Evolutionary conservation across 2,329 filamentous ascomycete genomes (phyloP).

Genomic region (Aschersonia sp.): DNA sequence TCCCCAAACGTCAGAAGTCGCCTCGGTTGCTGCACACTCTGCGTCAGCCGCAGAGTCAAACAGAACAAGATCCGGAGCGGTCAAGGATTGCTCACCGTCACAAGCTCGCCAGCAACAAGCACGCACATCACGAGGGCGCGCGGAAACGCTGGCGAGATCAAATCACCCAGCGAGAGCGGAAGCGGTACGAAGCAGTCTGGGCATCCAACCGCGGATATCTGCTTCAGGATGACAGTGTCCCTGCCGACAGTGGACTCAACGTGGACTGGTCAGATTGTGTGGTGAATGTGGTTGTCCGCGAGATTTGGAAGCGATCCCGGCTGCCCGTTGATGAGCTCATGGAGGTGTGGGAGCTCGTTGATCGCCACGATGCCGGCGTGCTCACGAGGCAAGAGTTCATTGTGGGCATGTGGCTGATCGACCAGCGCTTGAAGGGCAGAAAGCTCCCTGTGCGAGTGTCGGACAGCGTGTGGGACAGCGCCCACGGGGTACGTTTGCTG

Average conservation of each 20-base stretch:
- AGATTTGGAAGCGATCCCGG: slow-evolving; percentile 61
- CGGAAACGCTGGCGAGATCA: slow-evolving; percentile 64
- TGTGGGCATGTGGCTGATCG: slow-evolving; percentile 69
- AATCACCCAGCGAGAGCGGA: slow-evolving; percentile 57
- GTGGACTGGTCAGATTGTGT: slow-evolving; percentile 34
- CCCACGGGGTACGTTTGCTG: slow-evolving; percentile 27
- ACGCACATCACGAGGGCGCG: slow-evolving; percentile 63
- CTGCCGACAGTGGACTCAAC: slow-evolving; percentile 4
- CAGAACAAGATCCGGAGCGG: slow-evolving; percentile 39
- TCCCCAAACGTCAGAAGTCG: slow-evolving; percentile 28
- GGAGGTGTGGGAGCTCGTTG: slow-evolving; percentile 66
- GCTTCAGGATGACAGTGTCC: slow-evolving; percentile 13
- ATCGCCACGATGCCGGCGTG: slow-evolving; percentile 36
- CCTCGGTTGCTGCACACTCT: slow-evolving; percentile 51
- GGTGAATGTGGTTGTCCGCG: slow-evolving; percentile 51
- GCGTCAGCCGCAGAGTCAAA: slow-evolving; percentile 35
- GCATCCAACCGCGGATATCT: slow-evolving; percentile 60
- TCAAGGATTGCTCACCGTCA: slow-evolving; percentile 30
- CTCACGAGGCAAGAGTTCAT: slow-evolving; percentile 61
- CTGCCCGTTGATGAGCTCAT: slow-evolving; percentile 53
- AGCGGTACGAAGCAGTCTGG: slow-evolving; percentile 74
- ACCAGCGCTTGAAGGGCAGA: slow-evolving; percentile 63
- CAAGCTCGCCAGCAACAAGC: slow-evolving; percentile 40
- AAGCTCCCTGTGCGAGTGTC: slow-evolving; percentile 60
- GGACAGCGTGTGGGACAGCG: slow-evolving; percentile 65